Evolutionary conservation across 495 filamentous ascomycete genomes (phyloP).

Genomic region (Physcia stellaris): DNA sequence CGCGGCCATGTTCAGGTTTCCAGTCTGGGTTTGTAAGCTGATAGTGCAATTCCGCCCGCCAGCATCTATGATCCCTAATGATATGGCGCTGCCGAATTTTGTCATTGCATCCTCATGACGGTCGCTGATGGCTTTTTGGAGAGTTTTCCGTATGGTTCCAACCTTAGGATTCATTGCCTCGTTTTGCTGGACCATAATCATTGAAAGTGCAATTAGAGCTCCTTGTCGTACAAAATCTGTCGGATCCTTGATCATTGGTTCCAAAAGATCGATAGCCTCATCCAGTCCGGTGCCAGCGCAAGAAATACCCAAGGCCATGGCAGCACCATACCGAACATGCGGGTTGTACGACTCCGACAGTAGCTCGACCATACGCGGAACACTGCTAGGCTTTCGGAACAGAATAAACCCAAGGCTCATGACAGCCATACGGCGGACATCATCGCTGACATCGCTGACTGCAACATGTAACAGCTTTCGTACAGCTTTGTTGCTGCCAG

Average conservation of each 20-base stretch:
- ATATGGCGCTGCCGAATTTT: conserved; percentile 90
- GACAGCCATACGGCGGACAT: conserved; percentile 92
- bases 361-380: conserved; percentile 98
- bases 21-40: conserved; percentile 90
- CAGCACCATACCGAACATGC: conserved; percentile 94
- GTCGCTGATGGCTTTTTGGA: conserved; percentile 84
- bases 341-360: conserved; percentile 98
- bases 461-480: conserved; percentile 94
- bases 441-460: conserved; percentile 96
- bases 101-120: conserved; percentile 99
- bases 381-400: conserved; percentile 93
- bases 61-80: conserved; percentile 94
- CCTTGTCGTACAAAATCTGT: conserved; percentile 97
- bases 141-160: conserved; percentile 62
- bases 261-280: conserved; percentile 90
- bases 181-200: conserved; percentile 98
- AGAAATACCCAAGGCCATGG: conserved; percentile 96
- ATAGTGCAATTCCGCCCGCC: conserved; percentile 98
- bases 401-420: conserved; percentile 98
- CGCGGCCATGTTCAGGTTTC: conserved; percentile 93
- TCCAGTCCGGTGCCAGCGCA: conserved; percentile 94
- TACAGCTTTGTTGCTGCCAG: conserved; percentile 95
- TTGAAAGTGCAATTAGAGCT: conserved; percentile 83
- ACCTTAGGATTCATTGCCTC: conserved; percentile 91
- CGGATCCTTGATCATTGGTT: conserved; percentile 99